These are phyloP conservation scores for Nemania sp. DNA, from an alignment of 2,329 filamentous ascomycete genomes.

Conservation along the genomic window DNA sequence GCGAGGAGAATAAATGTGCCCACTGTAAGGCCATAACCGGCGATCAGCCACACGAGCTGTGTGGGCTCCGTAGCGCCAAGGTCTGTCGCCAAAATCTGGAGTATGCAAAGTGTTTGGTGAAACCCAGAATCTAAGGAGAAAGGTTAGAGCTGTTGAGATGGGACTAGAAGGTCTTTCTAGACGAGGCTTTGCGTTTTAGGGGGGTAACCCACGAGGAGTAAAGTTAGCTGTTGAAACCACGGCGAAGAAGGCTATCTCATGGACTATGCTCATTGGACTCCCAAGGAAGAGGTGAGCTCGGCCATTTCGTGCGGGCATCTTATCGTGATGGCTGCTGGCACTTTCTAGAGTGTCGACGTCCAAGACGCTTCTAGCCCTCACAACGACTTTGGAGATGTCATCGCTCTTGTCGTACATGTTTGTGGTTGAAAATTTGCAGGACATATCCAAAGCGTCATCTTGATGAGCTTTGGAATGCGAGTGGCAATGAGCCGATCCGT, in stretches of 20 bases:
- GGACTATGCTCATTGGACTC: conserved; percentile 34
- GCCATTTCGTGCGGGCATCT: conserved; percentile 19
- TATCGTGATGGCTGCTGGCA: conserved; percentile 30
- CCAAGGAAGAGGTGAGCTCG: conserved; percentile 35
- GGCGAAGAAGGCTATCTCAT: conserved; percentile 35
- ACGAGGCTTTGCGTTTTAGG: too few species aligned
- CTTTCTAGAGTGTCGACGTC: conserved; percentile 23
- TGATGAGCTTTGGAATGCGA: too few species aligned
- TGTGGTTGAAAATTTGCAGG: background rate
- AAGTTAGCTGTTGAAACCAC: conserved; percentile 39
- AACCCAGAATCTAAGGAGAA: conserved; percentile 34
- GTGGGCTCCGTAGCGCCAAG: conserved; percentile 46
- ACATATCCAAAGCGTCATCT: too few species aligned
- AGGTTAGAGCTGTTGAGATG: conserved; percentile 18
- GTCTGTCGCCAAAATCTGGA: conserved; percentile 49
- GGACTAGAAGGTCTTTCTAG: too few species aligned
- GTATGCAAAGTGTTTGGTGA: conserved; percentile 37
- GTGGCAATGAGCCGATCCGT: too few species aligned
- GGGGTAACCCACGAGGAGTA: conserved; percentile 37
- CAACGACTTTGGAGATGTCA: background rate
- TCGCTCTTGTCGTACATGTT: background rate
- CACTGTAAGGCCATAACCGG: conserved; percentile 52
- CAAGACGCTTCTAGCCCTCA: background rate
- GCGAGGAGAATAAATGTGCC: conserved; percentile 55
- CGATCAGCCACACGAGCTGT: conserved; percentile 50